These are phyloP conservation scores for Psilocybe mexicana DNA, from an alignment of 1,284 basidiomycete genomes.

Conservation along the genomic window DNA sequence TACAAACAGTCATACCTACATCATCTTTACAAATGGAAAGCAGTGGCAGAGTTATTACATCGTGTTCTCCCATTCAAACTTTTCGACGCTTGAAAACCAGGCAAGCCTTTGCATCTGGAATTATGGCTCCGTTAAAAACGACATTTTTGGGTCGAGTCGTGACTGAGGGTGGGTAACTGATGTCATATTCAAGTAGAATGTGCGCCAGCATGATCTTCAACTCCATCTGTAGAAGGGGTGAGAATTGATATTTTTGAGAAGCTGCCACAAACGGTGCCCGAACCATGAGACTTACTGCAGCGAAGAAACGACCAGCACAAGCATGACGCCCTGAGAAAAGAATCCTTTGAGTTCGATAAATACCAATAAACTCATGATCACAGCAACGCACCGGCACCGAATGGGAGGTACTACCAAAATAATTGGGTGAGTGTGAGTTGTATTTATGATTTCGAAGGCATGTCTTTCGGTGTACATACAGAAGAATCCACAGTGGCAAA, in stretches of 20 bases:
- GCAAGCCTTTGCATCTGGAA: conserved; percentile 31
- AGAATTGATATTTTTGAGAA: conserved; percentile 5
- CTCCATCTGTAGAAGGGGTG: conserved; percentile 28
- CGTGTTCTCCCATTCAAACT: neutral
- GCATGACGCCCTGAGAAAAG: conserved; percentile 32
- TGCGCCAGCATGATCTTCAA: conserved; percentile 39
- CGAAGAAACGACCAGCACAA: conserved; percentile 39
- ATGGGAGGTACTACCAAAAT: conserved; percentile 33
- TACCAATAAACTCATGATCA: neutral
- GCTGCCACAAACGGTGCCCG: neutral
- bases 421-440: conserved; percentile 2
- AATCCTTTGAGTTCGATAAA: neutral
- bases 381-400: conserved; percentile 31
- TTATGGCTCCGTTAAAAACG: conserved; percentile 33
- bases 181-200: conserved; percentile 37
- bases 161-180: conserved; percentile 28
- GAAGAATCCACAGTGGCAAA: conserved; percentile 35
- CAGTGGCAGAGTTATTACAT: neutral
- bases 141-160: conserved; percentile 29
- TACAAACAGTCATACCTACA: no score
- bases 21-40: neutral
- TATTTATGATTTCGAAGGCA: neutral
- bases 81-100: conserved; percentile 28
- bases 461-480: conserved; percentile 23
- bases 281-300: conserved; percentile 28